Evolutionary conservation across 805 yeast species (phyloP).

Genomic region (Saturnispora halmiae): DNA sequence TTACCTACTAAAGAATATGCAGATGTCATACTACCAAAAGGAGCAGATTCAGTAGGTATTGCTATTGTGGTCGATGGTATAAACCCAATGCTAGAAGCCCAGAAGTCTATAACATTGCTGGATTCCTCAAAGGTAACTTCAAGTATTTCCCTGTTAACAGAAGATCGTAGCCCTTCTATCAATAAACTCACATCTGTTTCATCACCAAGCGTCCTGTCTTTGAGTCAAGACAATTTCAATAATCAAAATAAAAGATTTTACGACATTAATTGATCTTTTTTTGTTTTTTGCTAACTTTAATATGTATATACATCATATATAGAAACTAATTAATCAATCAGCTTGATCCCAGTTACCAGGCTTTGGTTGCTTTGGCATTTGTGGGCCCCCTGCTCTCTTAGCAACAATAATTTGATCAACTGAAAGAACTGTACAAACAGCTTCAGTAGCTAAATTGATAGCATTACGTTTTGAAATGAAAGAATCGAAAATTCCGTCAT

Average conservation of each 20-base stretch:
- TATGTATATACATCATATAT: not conserved
- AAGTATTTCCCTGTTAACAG: not conserved
- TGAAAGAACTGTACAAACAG: constrained; percentile 80
- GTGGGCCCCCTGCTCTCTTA: constrained; percentile 97
- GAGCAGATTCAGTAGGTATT: constrained; percentile 52
- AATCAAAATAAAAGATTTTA: constrained; percentile 23
- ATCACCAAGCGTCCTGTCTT: constrained; percentile 23
- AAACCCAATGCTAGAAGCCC: constrained; percentile 28
- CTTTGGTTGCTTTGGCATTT: constrained; percentile 72
- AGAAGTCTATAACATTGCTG: constrained; percentile 10
- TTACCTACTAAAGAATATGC: constrained; percentile 63
- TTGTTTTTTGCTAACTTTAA: not conserved
- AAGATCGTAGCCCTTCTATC: too few relatives aligned
- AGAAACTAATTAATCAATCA: constrained; percentile 37
- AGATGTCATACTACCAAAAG: constrained; percentile 66
- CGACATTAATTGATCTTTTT: constrained; percentile 18
- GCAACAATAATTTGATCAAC: constrained; percentile 99
- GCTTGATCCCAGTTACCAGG: constrained; percentile 97
- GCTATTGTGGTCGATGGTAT: constrained; percentile 58
- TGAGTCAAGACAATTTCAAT: constrained; percentile 23
- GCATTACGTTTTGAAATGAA: constrained; percentile 77
- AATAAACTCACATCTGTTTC: too few relatives aligned
- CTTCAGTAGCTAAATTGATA: constrained; percentile 88
- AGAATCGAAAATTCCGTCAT: constrained; percentile 68
- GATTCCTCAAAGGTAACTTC: constrained; percentile 1